Evolutionary conservation across 2,329 filamentous ascomycete species (phyloP).

Genomic region (Colletotrichum truncatum): DNA sequence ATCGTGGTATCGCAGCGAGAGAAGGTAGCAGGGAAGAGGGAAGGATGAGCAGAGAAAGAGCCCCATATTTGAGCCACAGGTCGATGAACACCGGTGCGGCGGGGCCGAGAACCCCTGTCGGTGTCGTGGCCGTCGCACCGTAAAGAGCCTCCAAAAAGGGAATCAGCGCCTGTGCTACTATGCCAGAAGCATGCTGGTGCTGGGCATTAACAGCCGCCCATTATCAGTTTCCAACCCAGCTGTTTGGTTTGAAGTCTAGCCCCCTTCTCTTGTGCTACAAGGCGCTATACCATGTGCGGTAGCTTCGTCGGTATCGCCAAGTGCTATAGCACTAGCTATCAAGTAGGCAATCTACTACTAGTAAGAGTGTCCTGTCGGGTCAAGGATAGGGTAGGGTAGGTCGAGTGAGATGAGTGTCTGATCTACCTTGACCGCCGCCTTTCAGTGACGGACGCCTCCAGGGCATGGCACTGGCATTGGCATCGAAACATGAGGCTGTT

Average conservation of each 20-base stretch:
- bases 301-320: too few species aligned
- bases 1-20: too few species aligned
- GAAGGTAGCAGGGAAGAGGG: too few species aligned
- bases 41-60: not conserved
- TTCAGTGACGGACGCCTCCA: not conserved
- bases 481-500: slow-evolving; percentile 46
- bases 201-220: slow-evolving; percentile 18
- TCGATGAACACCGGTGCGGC: slow-evolving; percentile 20
- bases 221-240: slow-evolving; percentile 28
- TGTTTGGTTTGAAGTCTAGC: slow-evolving; percentile 43
- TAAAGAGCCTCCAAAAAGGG: slow-evolving; percentile 25
- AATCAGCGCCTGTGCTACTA: slow-evolving; percentile 12
- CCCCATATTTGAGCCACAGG: slow-evolving; percentile 6
- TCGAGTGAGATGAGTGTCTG: slow-evolving; percentile 2
- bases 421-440: not conserved
- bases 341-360: not conserved
- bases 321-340: too few species aligned
- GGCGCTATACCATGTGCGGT: too few species aligned
- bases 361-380: not conserved
- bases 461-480: slow-evolving; percentile 17
- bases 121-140: slow-evolving; percentile 3
- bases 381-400: not conserved
- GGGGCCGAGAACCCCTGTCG: slow-evolving; percentile 23
- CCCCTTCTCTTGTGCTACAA: slow-evolving; percentile 10
- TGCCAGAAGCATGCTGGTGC: not conserved